A percentile compares a stretch with the other conserved stretches of the same genome.
phyloP scores from a whole-genome alignment of 257 asterid genomes.

The Solanum lignicaule region DNA sequence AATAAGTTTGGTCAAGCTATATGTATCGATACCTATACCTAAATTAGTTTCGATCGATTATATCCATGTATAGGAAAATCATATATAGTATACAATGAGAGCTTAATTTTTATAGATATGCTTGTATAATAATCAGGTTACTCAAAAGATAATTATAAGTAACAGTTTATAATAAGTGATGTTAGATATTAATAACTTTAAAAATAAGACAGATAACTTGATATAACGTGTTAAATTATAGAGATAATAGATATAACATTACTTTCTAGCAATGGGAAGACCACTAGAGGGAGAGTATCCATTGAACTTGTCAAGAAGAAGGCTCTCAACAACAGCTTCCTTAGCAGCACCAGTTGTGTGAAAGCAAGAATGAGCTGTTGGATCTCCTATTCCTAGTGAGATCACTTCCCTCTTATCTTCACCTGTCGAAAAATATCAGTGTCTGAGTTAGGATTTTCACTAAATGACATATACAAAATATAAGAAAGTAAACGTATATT shows the following conservation, averaged over 20 bases:
- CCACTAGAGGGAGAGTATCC: constrained; percentile 84
- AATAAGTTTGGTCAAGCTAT: not conserved
- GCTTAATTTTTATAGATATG: not conserved
- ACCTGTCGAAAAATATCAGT: not conserved
- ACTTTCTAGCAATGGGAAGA: constrained; percentile 74
- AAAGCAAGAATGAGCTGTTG: constrained; percentile 74
- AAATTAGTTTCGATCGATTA: not conserved
- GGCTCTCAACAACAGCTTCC: constrained; percentile 47
- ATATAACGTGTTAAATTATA: not conserved
- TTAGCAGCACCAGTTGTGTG: constrained; percentile 40
- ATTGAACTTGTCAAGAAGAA: constrained; percentile 58
- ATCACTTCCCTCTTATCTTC: constrained; percentile 27
- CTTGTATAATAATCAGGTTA: not conserved
- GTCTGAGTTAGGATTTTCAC: not conserved
- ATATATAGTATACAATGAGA: not conserved
- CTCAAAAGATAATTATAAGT: not conserved
- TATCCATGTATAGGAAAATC: not conserved
- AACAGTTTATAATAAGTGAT: not conserved
- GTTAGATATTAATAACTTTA: not conserved
- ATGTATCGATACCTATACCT: not conserved
- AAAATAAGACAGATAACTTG: not conserved
- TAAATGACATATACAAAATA: not conserved
- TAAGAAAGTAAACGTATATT: not conserved
- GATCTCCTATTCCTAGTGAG: constrained; percentile 80
- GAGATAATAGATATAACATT: not conserved